Percentiles rank a stretch among this genome's conserved stretches.
Conservation (phyloP, 495 filamentous ascomycete species). For the Penicillium crystallinum region DNA sequence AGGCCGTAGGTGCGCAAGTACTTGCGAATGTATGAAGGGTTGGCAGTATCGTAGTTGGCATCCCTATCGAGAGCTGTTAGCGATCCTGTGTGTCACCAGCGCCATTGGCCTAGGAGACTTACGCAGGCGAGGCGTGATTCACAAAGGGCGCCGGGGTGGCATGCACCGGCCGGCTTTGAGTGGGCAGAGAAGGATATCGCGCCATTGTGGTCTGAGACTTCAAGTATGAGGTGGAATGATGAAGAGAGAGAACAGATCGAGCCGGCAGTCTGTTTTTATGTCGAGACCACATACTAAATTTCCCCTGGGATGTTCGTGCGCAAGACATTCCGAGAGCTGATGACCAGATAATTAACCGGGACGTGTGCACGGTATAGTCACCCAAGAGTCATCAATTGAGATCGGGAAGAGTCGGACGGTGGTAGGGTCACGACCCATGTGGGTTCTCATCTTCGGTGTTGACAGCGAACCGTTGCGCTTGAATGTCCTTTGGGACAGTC, state of each 20-base stretch:
- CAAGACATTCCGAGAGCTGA: constrained; percentile 34
- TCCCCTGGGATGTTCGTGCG: constrained; percentile 29
- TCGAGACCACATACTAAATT: constrained; percentile 30
- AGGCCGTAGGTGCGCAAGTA: constrained; percentile 68
- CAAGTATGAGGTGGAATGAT: constrained; percentile 19
- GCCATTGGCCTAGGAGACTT: too few species aligned
- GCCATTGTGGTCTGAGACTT: constrained; percentile 33
- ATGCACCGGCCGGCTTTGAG: constrained; percentile 39
- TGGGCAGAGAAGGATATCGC: constrained; percentile 28
- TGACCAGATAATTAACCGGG: constrained; percentile 31
- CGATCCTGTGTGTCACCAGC: too few species aligned
- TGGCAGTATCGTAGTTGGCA: constrained; percentile 56
- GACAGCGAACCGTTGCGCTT: constrained; percentile 37
- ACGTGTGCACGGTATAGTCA: constrained; percentile 26
- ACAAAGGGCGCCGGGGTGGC: constrained; percentile 29
- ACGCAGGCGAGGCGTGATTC: constrained; percentile 36
- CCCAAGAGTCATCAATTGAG: constrained; percentile 19
- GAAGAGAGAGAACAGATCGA: constrained; percentile 19
- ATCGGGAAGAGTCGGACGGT: constrained; percentile 40
- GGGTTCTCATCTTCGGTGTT: constrained; percentile 33
- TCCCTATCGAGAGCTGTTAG: constrained; percentile 23
- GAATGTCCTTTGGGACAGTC: constrained; percentile 20
- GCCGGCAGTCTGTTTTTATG: constrained; percentile 33
- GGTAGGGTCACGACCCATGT: constrained; percentile 27
- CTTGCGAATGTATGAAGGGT: constrained; percentile 59